phyloP scores from a whole-genome alignment of 768 basidiomycete genomes.

The Rhizopogon roseolus region DNA sequence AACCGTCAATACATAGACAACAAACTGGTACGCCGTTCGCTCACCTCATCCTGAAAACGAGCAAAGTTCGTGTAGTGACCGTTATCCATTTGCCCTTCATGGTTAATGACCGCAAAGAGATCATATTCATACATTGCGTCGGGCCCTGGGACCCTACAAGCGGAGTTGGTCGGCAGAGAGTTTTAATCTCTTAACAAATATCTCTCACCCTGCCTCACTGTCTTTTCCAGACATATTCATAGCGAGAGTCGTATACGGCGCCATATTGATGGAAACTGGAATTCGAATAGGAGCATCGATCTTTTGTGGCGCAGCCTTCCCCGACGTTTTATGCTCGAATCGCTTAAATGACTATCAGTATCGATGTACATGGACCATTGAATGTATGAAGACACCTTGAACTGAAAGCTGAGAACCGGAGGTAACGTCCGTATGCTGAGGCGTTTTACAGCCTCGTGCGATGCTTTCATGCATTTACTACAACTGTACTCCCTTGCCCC shows the following conservation, averaged over 20 bases:
- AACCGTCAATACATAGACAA: not conserved
- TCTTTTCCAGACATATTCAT: conserved; percentile 50
- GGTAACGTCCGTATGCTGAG: conserved; percentile 83
- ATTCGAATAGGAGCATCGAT: conserved; percentile 81
- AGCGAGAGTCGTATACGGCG: conserved; percentile 70
- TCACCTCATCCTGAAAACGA: conserved; percentile 78
- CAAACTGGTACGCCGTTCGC: conserved; percentile 20
- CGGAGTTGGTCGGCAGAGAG: not conserved
- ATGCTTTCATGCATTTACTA: conserved; percentile 68
- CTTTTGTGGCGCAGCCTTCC: conserved; percentile 75
- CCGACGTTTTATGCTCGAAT: conserved; percentile 80
- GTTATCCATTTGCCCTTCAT: conserved; percentile 91
- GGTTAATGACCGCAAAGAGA: conserved; percentile 89
- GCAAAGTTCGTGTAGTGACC: conserved; percentile 93
- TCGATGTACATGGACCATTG: not conserved
- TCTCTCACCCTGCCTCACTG: conserved; percentile 21
- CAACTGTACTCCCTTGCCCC: conserved; percentile 82
- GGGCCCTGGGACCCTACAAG: conserved; percentile 45
- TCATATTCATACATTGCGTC: conserved; percentile 82
- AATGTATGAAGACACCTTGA: conserved; percentile 63
- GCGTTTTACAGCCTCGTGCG: conserved; percentile 76
- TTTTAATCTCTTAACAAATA: not conserved
- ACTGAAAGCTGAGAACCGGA: conserved; percentile 87
- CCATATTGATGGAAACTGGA: conserved; percentile 84
- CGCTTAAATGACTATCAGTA: conserved; percentile 44